Percentiles rank a stretch among this genome's conserved stretches.
Conservation (phyloP, 352 stramenopile species). For the Globisporangium recalcitrans region DNA sequence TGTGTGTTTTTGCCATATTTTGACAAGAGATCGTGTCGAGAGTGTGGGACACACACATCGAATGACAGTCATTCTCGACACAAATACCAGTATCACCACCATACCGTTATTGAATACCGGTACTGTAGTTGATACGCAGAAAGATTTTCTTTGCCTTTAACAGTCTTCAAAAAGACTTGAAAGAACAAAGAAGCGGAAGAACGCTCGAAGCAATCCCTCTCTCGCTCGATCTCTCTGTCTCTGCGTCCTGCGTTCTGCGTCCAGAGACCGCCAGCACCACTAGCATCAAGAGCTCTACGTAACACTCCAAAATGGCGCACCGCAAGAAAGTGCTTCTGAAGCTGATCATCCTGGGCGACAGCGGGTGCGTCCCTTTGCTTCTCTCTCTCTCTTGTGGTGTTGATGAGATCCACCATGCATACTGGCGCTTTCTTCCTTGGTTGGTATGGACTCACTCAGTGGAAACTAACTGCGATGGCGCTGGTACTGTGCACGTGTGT, state of each 20-base stretch:
- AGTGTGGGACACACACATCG: too few relatives aligned
- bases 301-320: constrained; percentile 51
- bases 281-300: neutral
- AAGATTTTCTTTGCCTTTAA: neutral
- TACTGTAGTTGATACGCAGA: neutral
- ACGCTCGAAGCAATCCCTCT: neutral
- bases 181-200: neutral
- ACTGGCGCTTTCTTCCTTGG: neutral
- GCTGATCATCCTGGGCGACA: constrained; percentile 98
- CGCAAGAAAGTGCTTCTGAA: constrained; percentile 97
- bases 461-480: too few relatives aligned
- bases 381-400: neutral
- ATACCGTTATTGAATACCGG: neutral
- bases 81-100: too few relatives aligned
- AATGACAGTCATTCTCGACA: too few relatives aligned
- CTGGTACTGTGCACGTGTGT: neutral
- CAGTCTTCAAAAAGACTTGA: neutral
- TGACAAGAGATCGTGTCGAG: too few relatives aligned
- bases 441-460: neutral
- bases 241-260: neutral
- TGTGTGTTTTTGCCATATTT: too few relatives aligned
- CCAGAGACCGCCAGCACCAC: neutral
- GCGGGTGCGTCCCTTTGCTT: constrained; percentile 69
- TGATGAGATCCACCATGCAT: neutral
- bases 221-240: neutral